These are phyloP conservation scores for Sclerotinia sclerotiorum DNA, from an alignment of 2,329 filamentous ascomycete species.

Conservation along the genomic window DNA sequence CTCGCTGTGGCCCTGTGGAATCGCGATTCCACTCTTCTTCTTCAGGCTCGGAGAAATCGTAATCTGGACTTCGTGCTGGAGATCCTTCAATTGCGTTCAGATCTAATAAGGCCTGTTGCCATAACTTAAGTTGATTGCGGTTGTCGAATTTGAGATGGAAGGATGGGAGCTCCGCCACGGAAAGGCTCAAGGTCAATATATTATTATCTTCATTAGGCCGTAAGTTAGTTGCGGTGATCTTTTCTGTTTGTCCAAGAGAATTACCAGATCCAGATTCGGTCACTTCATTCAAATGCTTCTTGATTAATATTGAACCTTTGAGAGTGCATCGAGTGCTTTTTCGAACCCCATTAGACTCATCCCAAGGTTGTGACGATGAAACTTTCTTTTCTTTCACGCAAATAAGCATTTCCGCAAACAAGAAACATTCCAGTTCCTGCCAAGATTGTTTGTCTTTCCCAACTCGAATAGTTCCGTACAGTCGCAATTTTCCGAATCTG, in stretches of 20 bases:
- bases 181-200: constrained; percentile 83
- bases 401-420: constrained; percentile 98
- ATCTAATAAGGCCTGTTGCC: constrained; percentile 84
- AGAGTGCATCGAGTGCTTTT: constrained; percentile 79
- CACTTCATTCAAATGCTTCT: constrained; percentile 93
- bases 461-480: constrained; percentile 87
- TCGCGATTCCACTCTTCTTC: constrained; percentile 81
- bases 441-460: constrained; percentile 95
- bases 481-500: constrained; percentile 85
- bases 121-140: constrained; percentile 79
- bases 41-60: constrained; percentile 79
- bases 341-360: constrained; percentile 55
- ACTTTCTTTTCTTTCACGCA: constrained; percentile 97
- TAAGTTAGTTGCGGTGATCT: constrained; percentile 41
- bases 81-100: constrained; percentile 70
- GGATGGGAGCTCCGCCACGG: constrained; percentile 85
- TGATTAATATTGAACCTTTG: constrained; percentile 97
- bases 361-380: constrained; percentile 62
- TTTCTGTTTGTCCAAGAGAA: constrained; percentile 37
- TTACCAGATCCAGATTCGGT: constrained; percentile 61
- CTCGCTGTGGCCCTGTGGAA: constrained; percentile 58
- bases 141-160: constrained; percentile 92
- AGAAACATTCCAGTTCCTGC: constrained; percentile 96
- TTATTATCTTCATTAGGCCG: constrained; percentile 63
- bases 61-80: constrained; percentile 68